phyloP scores from a whole-genome alignment of 257 asterid genomes.

The Capsicum chinense region DNA sequence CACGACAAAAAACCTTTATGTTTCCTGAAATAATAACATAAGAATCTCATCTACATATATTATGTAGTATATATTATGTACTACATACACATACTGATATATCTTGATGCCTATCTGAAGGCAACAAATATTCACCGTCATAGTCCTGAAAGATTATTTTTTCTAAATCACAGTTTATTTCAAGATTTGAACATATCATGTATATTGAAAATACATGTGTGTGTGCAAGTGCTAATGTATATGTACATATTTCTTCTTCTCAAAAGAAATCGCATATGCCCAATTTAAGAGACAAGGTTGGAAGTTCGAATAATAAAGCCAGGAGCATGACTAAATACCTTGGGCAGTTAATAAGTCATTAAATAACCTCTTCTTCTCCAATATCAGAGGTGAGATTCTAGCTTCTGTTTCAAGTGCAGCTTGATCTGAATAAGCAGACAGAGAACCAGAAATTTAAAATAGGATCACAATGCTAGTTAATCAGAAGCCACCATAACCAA shows the following conservation, averaged over 20 bases:
- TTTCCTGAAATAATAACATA: slow-evolving; percentile 67
- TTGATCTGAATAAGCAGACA: slow-evolving; percentile 59
- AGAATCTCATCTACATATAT: slow-evolving; percentile 36
- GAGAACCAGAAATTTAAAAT: not conserved
- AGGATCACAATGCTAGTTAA: slow-evolving; percentile 12
- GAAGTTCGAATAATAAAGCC: slow-evolving; percentile 1
- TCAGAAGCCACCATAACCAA: not conserved
- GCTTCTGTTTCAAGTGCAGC: slow-evolving; percentile 95
- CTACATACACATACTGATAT: slow-evolving; percentile 21
- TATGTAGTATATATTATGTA: slow-evolving; percentile 25
- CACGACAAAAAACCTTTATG: slow-evolving; percentile 90
- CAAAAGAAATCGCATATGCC: slow-evolving; percentile 11
- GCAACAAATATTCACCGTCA: slow-evolving; percentile 12
- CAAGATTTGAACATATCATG: slow-evolving; percentile 23
- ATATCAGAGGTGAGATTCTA: slow-evolving; percentile 80
- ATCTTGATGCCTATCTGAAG: slow-evolving; percentile 10
- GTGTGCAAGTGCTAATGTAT: not conserved
- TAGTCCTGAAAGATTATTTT: slow-evolving; percentile 13
- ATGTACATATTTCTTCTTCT: slow-evolving; percentile 15
- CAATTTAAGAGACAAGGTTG: not conserved
- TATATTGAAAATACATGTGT: not conserved
- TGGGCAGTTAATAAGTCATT: slow-evolving; percentile 90
- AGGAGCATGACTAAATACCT: slow-evolving; percentile 55
- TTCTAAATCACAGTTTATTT: slow-evolving; percentile 29
- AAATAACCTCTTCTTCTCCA: slow-evolving; percentile 85